Conservation (phyloP, 1,284 basidiomycete species). For the Microbotryum scabiosae region DNA sequence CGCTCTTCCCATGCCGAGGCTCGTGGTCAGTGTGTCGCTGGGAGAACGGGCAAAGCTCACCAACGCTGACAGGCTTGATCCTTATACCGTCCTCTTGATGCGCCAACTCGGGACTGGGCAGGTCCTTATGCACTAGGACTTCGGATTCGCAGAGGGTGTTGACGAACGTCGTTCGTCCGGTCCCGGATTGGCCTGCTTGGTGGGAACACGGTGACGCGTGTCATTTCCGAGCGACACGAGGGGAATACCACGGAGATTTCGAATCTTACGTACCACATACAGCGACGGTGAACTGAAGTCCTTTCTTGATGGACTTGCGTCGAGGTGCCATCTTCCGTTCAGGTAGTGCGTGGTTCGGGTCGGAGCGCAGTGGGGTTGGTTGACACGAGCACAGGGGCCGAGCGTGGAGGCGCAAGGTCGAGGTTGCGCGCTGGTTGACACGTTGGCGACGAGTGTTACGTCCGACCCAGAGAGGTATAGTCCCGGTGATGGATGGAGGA, state of each 20-base stretch:
- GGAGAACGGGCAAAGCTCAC: conserved; percentile 46
- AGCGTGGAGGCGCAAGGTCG: too few relatives aligned
- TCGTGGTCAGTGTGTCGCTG: too few relatives aligned
- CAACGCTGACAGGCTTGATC: conserved; percentile 90
- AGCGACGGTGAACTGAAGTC: conserved; percentile 78
- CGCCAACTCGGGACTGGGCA: conserved; percentile 76
- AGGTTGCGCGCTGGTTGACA: too few relatives aligned
- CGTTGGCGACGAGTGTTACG: too few relatives aligned
- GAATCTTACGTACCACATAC: not conserved
- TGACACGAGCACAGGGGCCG: too few relatives aligned
- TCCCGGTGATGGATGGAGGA: too few relatives aligned
- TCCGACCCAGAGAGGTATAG: too few relatives aligned
- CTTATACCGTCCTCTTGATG: conserved; percentile 88
- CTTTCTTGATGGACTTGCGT: conserved; percentile 87
- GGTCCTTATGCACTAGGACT: conserved; percentile 57
- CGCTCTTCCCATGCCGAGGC: not conserved
- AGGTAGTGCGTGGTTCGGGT: too few relatives aligned
- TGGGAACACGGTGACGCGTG: not conserved
- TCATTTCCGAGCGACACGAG: not conserved
- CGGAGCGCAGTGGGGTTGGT: too few relatives aligned
- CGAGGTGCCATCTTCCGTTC: conserved; percentile 7
- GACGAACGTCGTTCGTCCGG: conserved; percentile 91
- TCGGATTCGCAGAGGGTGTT: conserved; percentile 79
- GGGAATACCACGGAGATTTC: not conserved
- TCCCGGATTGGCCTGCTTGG: conserved; percentile 73